Percentiles rank a stretch among this genome's conserved stretches.
These are phyloP conservation scores for Aspergillus nidulans DNA, from an alignment of 495 filamentous ascomycete genomes.

Conservation along the genomic window DNA sequence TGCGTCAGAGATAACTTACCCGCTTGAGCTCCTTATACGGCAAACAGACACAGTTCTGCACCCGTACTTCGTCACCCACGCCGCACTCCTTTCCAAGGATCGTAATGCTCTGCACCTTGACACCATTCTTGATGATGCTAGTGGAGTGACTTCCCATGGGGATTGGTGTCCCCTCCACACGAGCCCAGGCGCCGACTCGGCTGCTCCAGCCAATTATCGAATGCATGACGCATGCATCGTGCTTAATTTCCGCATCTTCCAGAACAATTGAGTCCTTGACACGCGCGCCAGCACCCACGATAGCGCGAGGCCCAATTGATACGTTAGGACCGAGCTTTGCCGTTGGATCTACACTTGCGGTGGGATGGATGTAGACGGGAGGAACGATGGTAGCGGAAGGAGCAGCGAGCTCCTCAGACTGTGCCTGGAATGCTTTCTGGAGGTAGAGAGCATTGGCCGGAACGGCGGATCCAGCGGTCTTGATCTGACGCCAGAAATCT, in stretches of 20 bases:
- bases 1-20: constrained; percentile 51
- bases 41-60: constrained; percentile 98
- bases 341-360: constrained; percentile 87
- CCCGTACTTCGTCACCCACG: constrained; percentile 90
- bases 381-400: constrained; percentile 88
- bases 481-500: constrained; percentile 99
- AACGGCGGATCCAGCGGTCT: constrained; percentile 95
- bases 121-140: constrained; percentile 91
- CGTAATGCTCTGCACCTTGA: constrained; percentile 98
- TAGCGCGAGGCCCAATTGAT: constrained; percentile 81
- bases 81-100: constrained; percentile 96
- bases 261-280: constrained; percentile 96
- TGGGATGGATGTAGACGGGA: constrained; percentile 95
- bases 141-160: constrained; percentile 86
- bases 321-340: constrained; percentile 98
- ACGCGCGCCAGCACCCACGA: constrained; percentile 82
- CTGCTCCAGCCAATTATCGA: constrained; percentile 97
- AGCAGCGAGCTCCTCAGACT: constrained; percentile 74
- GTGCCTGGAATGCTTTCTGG: constrained; percentile 84
- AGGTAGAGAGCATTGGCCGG: constrained; percentile 97
- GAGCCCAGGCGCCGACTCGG: constrained; percentile 93
- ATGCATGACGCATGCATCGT: constrained; percentile 94
- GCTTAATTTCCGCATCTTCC: constrained; percentile 93
- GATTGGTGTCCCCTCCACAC: constrained; percentile 93
- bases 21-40: constrained; percentile 98